These are phyloP conservation scores for Tuber microsphaerosporum DNA, from an alignment of 495 filamentous ascomycete genomes.

Conservation along the genomic window DNA sequence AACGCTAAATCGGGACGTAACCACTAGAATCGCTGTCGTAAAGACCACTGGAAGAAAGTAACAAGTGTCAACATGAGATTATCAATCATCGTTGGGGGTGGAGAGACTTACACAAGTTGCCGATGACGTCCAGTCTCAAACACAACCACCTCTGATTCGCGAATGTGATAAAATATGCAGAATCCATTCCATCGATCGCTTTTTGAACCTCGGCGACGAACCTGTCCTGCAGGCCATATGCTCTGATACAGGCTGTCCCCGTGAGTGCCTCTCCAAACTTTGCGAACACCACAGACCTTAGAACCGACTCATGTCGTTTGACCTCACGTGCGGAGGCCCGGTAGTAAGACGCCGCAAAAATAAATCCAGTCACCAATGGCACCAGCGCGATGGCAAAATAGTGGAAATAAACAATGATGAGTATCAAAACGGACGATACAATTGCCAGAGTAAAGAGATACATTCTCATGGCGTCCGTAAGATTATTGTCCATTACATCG, in stretches of 20 bases:
- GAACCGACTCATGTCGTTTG: constrained; percentile 84
- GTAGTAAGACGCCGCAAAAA: constrained; percentile 82
- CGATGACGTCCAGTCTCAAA: constrained; percentile 73
- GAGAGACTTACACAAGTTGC: constrained; percentile 48
- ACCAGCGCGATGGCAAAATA: constrained; percentile 87
- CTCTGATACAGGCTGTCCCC: constrained; percentile 75
- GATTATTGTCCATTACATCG: constrained; percentile 88
- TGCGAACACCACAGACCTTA: constrained; percentile 82
- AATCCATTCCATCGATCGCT: constrained; percentile 82
- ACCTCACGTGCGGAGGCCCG: constrained; percentile 84
- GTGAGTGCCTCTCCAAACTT: constrained; percentile 82
- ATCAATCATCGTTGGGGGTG: too few relatives aligned
- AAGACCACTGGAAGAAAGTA: constrained; percentile 56
- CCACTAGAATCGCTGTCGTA: constrained; percentile 78
- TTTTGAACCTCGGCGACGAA: constrained; percentile 62
- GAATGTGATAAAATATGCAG: constrained; percentile 88
- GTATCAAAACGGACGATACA: constrained; percentile 62
- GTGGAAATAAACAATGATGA: constrained; percentile 89
- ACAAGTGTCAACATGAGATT: not conserved
- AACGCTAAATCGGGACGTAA: constrained; percentile 86
- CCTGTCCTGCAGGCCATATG: constrained; percentile 69
- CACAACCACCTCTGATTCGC: constrained; percentile 90
- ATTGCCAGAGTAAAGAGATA: constrained; percentile 73
- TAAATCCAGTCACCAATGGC: constrained; percentile 70
- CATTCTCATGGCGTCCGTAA: constrained; percentile 86